Conservation (phyloP, 495 filamentous ascomycete genomes). For the Entonaema liquescens region DNA sequence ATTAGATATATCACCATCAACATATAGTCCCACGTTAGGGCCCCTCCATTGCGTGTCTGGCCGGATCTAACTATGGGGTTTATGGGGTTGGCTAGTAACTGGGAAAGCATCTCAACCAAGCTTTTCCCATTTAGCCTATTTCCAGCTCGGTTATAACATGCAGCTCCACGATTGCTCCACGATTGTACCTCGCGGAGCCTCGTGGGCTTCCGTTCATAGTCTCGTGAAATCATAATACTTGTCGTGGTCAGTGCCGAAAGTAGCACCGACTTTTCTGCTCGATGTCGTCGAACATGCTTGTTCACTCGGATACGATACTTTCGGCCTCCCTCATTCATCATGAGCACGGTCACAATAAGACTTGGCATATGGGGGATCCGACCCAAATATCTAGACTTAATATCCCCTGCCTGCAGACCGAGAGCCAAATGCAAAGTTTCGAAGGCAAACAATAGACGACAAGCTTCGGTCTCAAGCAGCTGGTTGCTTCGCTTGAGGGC, state of each 20-base stretch:
- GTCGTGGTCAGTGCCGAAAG: constrained; percentile 33
- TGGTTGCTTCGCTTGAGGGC: constrained; percentile 16
- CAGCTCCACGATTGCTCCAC: constrained; percentile 19
- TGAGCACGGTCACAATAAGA: constrained; percentile 25
- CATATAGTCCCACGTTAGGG: constrained; percentile 10
- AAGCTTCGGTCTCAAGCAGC: constrained; percentile 3
- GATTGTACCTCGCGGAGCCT: constrained; percentile 34
- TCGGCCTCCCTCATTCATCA: background rate
- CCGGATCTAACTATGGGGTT: constrained; percentile 22
- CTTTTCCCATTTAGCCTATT: constrained; percentile 38
- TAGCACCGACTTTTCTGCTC: constrained; percentile 33
- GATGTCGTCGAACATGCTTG: constrained; percentile 24
- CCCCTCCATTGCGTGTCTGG: constrained; percentile 5
- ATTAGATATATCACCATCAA: constrained; percentile 11
- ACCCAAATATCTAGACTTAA: constrained; percentile 23
- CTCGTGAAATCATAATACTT: constrained; percentile 22
- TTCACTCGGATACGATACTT: constrained; percentile 20
- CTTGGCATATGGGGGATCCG: constrained; percentile 41
- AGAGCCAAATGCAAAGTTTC: constrained; percentile 11
- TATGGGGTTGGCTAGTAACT: constrained; percentile 10
- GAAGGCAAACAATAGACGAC: constrained; percentile 11
- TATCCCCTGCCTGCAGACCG: constrained; percentile 21
- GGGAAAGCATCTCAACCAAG: constrained; percentile 13
- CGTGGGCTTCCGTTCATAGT: constrained; percentile 32
- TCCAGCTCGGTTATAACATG: constrained; percentile 34